Percentiles rank a stretch among this genome's conserved stretches.
phyloP scores from a whole-genome alignment of 345 rosid species.

The Reutealis trisperma region DNA sequence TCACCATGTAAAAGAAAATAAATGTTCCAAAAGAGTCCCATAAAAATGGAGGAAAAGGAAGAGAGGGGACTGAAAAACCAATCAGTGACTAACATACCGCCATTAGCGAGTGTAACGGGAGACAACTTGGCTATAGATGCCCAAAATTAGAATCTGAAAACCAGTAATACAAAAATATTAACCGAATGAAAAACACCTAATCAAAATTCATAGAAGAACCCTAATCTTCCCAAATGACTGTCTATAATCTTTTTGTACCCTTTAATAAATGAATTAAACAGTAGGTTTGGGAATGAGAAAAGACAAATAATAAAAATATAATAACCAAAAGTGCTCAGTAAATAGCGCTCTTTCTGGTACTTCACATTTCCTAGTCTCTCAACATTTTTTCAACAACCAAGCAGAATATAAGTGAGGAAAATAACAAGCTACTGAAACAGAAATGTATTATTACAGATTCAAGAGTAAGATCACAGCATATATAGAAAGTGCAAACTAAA shows the following conservation, averaged over 20 bases:
- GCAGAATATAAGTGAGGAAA: not conserved
- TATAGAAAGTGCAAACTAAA: not conserved
- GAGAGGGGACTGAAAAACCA: not conserved
- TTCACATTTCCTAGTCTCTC: not conserved
- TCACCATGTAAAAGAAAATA: not conserved
- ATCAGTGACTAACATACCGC: slow-evolving; percentile 3
- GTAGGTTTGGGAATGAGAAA: not conserved
- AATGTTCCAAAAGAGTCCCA: not conserved
- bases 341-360: not conserved
- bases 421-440: not conserved
- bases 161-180: not conserved
- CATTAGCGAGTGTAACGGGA: slow-evolving; percentile 1
- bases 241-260: not conserved
- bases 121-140: not conserved
- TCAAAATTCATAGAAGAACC: not conserved
- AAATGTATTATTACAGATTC: not conserved
- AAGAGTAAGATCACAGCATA: not conserved
- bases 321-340: not conserved
- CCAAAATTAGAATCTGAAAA: not conserved
- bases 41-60: not conserved
- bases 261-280: not conserved
- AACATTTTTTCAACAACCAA: not conserved
- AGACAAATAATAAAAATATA: too few species aligned
- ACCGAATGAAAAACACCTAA: not conserved
- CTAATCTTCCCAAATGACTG: not conserved